Percentiles rank a stretch among this genome's conserved stretches.
Evolutionary conservation across 1,284 basidiomycete species (phyloP).

Genomic region (Psilocybe mexicana): DNA sequence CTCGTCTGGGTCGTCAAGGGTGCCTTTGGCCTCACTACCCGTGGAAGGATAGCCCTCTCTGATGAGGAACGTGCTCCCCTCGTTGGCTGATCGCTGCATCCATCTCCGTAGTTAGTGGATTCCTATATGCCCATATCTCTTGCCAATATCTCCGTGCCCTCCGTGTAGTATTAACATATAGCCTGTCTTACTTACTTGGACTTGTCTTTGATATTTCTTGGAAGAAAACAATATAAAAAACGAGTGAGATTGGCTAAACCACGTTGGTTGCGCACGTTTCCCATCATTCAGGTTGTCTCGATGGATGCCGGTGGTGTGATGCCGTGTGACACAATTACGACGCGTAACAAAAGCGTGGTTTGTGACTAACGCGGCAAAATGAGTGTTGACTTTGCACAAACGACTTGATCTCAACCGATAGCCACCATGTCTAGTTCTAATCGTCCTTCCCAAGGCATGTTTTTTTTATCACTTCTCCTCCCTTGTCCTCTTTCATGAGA

Average conservation of each 20-base stretch:
- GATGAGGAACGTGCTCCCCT: slow-evolving; percentile 90
- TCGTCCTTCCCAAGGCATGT: slow-evolving; percentile 29
- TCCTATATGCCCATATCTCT: background rate
- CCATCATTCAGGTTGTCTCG: too few species aligned
- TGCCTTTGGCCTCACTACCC: slow-evolving; percentile 46
- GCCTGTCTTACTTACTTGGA: background rate
- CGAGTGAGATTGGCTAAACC: too few species aligned
- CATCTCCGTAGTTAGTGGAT: background rate
- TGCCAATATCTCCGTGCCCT: background rate
- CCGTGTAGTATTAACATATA: background rate
- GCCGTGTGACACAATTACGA: slow-evolving; percentile 16
- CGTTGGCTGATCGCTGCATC: slow-evolving; percentile 35
- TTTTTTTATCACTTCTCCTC: background rate
- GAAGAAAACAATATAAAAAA: background rate
- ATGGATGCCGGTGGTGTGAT: too few species aligned
- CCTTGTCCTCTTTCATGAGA: background rate
- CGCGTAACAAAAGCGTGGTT: slow-evolving; percentile 9
- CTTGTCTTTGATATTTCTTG: background rate
- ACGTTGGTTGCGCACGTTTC: too few species aligned
- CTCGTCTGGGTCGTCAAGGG: slow-evolving; percentile 84
- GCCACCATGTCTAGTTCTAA: background rate
- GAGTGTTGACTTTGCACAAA: too few species aligned
- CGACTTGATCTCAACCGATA: too few species aligned
- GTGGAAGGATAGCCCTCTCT: slow-evolving; percentile 56
- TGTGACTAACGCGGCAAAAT: background rate